These are phyloP conservation scores for Proliferodiscus dingleyae DNA, from an alignment of 2,329 filamentous ascomycete genomes.

Conservation along the genomic window DNA sequence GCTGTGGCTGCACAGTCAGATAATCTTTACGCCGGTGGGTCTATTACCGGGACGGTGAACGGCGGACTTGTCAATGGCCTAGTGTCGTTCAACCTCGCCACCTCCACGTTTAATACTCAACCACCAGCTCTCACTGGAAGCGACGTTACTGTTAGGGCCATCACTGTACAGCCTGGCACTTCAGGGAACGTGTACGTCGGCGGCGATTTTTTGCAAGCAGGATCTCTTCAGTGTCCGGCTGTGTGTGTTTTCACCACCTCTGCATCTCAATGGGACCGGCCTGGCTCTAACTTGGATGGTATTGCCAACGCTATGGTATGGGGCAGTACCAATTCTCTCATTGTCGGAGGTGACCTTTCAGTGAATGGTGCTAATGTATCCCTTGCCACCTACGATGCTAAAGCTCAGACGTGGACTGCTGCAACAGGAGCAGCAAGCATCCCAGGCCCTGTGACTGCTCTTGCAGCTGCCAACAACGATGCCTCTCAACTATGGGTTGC, in stretches of 20 bases:
- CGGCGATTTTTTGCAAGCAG: constrained; percentile 78
- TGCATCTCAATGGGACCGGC: constrained; percentile 71
- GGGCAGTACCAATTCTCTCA: constrained; percentile 64
- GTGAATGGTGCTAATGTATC: constrained; percentile 60
- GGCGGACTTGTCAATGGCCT: constrained; percentile 64
- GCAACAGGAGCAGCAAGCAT: constrained; percentile 60
- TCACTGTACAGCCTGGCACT: constrained; percentile 61
- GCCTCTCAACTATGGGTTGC: constrained; percentile 76
- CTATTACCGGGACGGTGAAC: constrained; percentile 65
- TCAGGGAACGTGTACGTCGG: constrained; percentile 77
- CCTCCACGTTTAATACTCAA: constrained; percentile 61
- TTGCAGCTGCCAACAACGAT: constrained; percentile 69
- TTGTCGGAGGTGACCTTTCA: constrained; percentile 73
- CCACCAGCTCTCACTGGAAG: constrained; percentile 70
- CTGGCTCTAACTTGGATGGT: constrained; percentile 68
- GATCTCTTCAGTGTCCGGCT: constrained; percentile 73
- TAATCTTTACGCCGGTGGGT: constrained; percentile 77
- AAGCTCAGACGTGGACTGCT: constrained; percentile 59
- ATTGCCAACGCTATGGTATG: constrained; percentile 70
- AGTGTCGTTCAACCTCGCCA: constrained; percentile 70
- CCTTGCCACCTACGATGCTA: constrained; percentile 69
- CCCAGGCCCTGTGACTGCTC: constrained; percentile 72
- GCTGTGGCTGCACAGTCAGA: constrained; percentile 63
- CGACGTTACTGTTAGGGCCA: constrained; percentile 68
- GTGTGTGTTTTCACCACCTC: constrained; percentile 75